Conservation (phyloP, 805 yeast genomes). For the Candida loeiensis region DNA sequence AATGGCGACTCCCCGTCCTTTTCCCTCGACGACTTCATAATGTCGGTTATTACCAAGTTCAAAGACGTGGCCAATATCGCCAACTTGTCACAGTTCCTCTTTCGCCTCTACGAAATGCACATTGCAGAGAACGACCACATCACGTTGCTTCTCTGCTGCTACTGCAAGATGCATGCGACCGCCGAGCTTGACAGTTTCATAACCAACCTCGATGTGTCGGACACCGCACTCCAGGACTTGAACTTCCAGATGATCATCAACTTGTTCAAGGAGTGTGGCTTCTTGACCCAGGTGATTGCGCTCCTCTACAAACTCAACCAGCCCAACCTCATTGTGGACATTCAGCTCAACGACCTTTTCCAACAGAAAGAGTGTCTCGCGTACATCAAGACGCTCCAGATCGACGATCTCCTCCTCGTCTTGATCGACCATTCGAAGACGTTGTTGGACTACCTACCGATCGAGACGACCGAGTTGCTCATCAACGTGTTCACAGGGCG, state of each 20-base stretch:
- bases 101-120: constrained; percentile 51
- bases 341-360: constrained; percentile 62
- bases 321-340: constrained; percentile 71
- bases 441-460: constrained; percentile 65
- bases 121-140: constrained; percentile 75
- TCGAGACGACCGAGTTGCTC: constrained; percentile 75
- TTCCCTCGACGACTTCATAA: constrained; percentile 40
- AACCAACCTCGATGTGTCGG: constrained; percentile 27
- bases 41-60: constrained; percentile 75
- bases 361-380: constrained; percentile 58
- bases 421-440: constrained; percentile 62
- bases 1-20: constrained; percentile 7
- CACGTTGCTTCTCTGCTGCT: constrained; percentile 72
- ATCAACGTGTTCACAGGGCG: constrained; percentile 88
- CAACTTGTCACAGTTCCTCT: constrained; percentile 60
- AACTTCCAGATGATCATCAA: constrained; percentile 66
- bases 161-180: constrained; percentile 67
- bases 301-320: constrained; percentile 71
- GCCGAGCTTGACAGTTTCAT: constrained; percentile 59
- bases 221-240: constrained; percentile 39
- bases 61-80: constrained; percentile 72
- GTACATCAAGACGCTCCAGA: constrained; percentile 63
- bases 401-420: constrained; percentile 74
- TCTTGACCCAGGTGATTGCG: constrained; percentile 60
- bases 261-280: constrained; percentile 70